phyloP scores from a whole-genome alignment of 1,139 yeast species.

The Spencermartinsiella ligniputridi region DNA sequence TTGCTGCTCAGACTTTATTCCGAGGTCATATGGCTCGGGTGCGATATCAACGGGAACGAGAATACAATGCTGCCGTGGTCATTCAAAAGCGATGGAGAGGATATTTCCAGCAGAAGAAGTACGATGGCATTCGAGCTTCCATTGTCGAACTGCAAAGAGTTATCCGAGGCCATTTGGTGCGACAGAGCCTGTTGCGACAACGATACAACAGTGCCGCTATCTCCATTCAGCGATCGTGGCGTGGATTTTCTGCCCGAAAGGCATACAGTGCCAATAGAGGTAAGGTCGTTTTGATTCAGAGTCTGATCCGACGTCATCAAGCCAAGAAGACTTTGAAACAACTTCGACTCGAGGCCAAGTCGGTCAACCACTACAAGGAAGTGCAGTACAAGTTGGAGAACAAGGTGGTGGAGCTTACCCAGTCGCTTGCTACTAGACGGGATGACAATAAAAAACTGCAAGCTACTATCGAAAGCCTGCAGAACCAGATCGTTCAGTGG shows the following conservation, averaged over 20 bases:
- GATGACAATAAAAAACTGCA: conserved; percentile 74
- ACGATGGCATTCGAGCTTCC: conserved; percentile 43
- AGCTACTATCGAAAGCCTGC: conserved; percentile 53
- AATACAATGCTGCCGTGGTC: conserved; percentile 58
- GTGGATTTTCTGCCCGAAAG: conserved; percentile 52
- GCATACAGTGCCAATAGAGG: conserved; percentile 40
- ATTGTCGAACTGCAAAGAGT: conserved; percentile 61
- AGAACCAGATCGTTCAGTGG: conserved; percentile 33
- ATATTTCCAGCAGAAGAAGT: conserved; percentile 48
- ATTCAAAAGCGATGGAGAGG: conserved; percentile 76
- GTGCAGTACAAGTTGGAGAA: conserved; percentile 91
- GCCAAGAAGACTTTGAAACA: conserved; percentile 63
- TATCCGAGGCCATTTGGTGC: conserved; percentile 62
- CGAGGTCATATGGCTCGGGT: conserved; percentile 63
- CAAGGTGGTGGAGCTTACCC: conserved; percentile 92
- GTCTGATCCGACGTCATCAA: conserved; percentile 67
- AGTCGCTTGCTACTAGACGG: conserved; percentile 68
- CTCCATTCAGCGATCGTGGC: conserved; percentile 62
- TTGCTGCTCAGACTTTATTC: conserved; percentile 53
- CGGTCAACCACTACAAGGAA: conserved; percentile 84
- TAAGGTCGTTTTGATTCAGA: conserved; percentile 69
- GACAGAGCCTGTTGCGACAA: conserved; percentile 44
- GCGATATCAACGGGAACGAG: conserved; percentile 54
- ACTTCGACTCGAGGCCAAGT: conserved; percentile 79
- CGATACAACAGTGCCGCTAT: conserved; percentile 62